These are phyloP conservation scores for Hypoxylon fragiforme DNA, from an alignment of 495 filamentous ascomycete genomes.

Conservation along the genomic window DNA sequence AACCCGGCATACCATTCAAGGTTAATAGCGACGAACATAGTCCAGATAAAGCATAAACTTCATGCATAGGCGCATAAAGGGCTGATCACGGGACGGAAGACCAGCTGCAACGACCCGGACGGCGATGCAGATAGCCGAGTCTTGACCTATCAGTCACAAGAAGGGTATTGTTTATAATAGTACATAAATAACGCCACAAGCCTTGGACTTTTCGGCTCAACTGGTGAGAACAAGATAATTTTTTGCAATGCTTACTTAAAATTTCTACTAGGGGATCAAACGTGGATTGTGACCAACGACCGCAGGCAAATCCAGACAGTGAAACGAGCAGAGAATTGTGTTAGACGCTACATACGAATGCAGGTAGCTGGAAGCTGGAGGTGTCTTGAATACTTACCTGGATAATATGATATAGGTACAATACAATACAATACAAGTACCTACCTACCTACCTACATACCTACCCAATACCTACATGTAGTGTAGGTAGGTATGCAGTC, in stretches of 20 bases:
- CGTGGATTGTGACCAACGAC: constrained; percentile 13
- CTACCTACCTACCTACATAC: no score
- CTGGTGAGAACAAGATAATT: background rate
- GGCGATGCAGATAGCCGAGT: background rate
- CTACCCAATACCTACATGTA: no score
- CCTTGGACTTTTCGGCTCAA: background rate
- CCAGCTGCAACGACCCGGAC: constrained; percentile 12
- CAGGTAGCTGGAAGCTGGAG: no score
- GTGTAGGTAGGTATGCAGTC: constrained; percentile 15
- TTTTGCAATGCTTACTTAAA: constrained; percentile 3
- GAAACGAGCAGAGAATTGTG: constrained; percentile 13
- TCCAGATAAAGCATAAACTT: constrained; percentile 4
- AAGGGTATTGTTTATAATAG: no score
- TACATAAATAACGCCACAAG: no score
- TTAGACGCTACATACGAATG: background rate
- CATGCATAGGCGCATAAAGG: constrained; percentile 28
- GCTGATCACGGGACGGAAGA: constrained; percentile 28
- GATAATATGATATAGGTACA: no score
- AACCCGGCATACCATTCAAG: background rate
- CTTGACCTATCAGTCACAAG: no score
- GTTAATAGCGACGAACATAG: background rate
- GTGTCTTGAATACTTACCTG: no score
- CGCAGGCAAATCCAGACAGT: constrained; percentile 5
- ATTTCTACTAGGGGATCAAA: constrained; percentile 9
- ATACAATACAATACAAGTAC: no score